phyloP scores from a whole-genome alignment of 1,284 basidiomycete species.

The Moesziomyces sp. region DNA sequence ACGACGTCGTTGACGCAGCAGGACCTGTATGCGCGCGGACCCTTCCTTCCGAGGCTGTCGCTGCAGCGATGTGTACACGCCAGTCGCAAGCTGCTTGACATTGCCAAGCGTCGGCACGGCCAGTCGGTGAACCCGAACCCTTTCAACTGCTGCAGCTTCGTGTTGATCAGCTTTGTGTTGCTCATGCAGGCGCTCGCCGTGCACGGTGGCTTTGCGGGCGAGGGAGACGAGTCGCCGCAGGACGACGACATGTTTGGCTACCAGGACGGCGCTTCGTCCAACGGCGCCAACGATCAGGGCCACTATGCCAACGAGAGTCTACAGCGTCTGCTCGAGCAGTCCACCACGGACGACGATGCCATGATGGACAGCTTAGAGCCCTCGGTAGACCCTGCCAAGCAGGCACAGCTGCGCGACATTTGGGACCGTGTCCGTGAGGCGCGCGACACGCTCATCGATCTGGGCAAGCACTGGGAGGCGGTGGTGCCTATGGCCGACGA shows the following conservation, averaged over 20 bases:
- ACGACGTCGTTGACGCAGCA: slow-evolving; percentile 30
- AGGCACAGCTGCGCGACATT: slow-evolving; percentile 51
- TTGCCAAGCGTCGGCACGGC: slow-evolving; percentile 49
- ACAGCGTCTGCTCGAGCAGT: slow-evolving; percentile 35
- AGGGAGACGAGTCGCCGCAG: slow-evolving; percentile 13
- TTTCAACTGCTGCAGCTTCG: slow-evolving; percentile 62
- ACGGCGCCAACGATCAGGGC: slow-evolving; percentile 13
- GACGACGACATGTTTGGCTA: slow-evolving; percentile 7
- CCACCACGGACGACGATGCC: slow-evolving; percentile 17
- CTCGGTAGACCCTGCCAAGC: slow-evolving; percentile 35
- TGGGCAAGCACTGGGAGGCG: slow-evolving; percentile 58
- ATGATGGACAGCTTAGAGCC: slow-evolving; percentile 29
- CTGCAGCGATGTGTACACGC: slow-evolving; percentile 60
- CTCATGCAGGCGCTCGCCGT: slow-evolving; percentile 63
- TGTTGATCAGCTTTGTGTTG: slow-evolving; percentile 61
- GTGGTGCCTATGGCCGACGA: slow-evolving; percentile 60
- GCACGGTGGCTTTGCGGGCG: slow-evolving; percentile 38
- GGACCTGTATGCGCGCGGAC: slow-evolving; percentile 57
- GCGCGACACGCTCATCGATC: slow-evolving; percentile 49
- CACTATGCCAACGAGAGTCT: slow-evolving; percentile 41
- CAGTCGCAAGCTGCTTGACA: slow-evolving; percentile 56
- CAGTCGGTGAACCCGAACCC: slow-evolving; percentile 56
- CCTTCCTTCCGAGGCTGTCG: slow-evolving; percentile 55
- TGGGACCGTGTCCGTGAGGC: slow-evolving; percentile 58
- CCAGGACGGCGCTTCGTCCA: slow-evolving; percentile 8